Evolutionary conservation across 345 rosid genomes (phyloP), one percentile per base, ranked within the genome.

Genomic region (Eucalyptus leucophloia): DNA sequence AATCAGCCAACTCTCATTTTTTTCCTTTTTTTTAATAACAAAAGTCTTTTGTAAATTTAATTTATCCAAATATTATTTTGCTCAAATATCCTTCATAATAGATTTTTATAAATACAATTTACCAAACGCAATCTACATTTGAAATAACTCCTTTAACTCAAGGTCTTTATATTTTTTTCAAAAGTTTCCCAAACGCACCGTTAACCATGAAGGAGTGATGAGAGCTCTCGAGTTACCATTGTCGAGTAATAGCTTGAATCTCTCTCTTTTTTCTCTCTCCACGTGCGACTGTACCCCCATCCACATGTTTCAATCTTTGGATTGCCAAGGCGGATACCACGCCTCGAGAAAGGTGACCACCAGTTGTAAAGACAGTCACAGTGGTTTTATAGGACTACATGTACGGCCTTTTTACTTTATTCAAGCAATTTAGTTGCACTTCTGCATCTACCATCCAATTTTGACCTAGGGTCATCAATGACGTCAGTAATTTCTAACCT

Each of bases 111-210:
- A 49, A 6, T 49, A 49, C 3, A 3, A 14, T 50, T 16, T 6
- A 50, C 7, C 3, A 50, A 50, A 50, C 19, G 16, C 3, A 50
- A 0, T 50, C 16, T 50, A 2, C 3, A 50, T 50, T 50, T 50
- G 2, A 1, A 50, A 50, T 6, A 50, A 50, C 1, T 50, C 1
- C 1, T 49, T 49, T 14, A 49, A 14, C 1, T 49, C 7, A 14
- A 49, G 2, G 1, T 2, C 19, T 50, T 50, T 5, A 49, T 5
- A 49, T 49, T 49, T 49, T 49, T 5, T 0, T 5, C 0, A 49
- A 14, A 49, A 49, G 7, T 49, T 49, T 49, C 2, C 18, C 51
- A 49, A 49, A 14, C 3, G 7, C 51, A 49, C 17, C 1, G 2
- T 49, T 6, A 24, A 56, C 60, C 12, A 56, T 56, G 6, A 12